A percentile compares a stretch with the other conserved stretches of the same genome.
Conservation (phyloP, 2,329 filamentous ascomycete species). For the Aspergillus costaricaensis region DNA sequence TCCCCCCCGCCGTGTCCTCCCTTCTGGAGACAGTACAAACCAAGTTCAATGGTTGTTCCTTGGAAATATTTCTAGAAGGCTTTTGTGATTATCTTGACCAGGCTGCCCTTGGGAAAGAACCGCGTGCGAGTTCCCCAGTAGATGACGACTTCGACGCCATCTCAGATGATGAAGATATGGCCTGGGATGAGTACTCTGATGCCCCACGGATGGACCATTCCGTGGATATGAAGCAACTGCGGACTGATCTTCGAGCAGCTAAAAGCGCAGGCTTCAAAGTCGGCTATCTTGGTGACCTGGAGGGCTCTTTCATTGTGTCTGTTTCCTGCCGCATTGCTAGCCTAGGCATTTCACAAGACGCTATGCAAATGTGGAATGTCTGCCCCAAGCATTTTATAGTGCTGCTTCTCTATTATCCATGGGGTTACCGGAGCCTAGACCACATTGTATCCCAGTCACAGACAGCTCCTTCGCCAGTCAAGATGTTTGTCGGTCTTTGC, state of each 20-base stretch:
- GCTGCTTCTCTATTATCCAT: constrained; percentile 66
- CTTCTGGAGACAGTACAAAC: constrained; percentile 49
- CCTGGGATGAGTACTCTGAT: constrained; percentile 25
- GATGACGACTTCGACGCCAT: not conserved
- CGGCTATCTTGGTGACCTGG: constrained; percentile 60
- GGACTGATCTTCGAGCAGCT: constrained; percentile 61
- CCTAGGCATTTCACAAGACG: constrained; percentile 72
- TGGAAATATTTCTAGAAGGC: constrained; percentile 47
- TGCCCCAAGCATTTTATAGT: constrained; percentile 68
- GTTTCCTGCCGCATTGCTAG: constrained; percentile 70
- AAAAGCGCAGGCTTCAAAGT: constrained; percentile 70
- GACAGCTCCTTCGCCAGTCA: constrained; percentile 28
- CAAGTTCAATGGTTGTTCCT: constrained; percentile 44
- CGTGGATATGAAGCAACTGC: constrained; percentile 40
- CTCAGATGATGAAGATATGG: constrained; percentile 28
- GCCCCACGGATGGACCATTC: not conserved
- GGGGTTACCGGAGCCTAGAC: constrained; percentile 63
- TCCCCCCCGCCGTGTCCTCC: constrained; percentile 21
- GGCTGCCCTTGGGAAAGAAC: constrained; percentile 5
- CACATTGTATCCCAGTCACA: constrained; percentile 38
- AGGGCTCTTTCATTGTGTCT: constrained; percentile 58
- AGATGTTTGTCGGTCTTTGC: constrained; percentile 71
- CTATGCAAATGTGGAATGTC: constrained; percentile 76
- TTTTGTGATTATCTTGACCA: constrained; percentile 15
- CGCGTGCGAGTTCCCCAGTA: constrained; percentile 12